Evolutionary conservation across 1,284 basidiomycete species (phyloP).

Genomic region (Tylopilus sp.): DNA sequence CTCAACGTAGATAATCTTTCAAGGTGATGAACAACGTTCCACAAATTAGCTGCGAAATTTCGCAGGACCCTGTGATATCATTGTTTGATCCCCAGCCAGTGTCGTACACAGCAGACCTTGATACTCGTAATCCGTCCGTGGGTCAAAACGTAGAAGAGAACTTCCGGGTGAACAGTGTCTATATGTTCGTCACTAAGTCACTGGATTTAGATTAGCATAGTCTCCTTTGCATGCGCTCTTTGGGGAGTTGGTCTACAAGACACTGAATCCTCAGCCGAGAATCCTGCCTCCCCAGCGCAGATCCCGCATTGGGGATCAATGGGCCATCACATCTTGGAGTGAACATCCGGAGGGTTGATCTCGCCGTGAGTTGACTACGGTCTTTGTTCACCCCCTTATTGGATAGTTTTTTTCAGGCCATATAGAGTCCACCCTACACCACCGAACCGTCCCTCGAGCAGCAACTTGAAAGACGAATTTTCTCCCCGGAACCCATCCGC

Average conservation of each 20-base stretch:
- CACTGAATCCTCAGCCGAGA: neutral
- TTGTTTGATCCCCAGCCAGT: neutral
- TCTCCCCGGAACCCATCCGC: neutral
- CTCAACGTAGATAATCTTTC: neutral
- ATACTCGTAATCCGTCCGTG: too few species aligned
- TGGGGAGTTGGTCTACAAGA: neutral
- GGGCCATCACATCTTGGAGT: neutral
- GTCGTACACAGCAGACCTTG: neutral
- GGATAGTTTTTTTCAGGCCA: neutral
- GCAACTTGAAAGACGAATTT: neutral
- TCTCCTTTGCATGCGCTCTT: too few species aligned
- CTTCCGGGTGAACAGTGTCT: neutral
- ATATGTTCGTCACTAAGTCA: neutral
- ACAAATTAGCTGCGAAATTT: neutral
- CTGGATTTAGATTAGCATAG: neutral
- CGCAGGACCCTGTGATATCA: neutral
- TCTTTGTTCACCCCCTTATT: neutral
- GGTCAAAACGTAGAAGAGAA: neutral
- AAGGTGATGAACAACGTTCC: neutral
- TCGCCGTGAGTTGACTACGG: neutral
- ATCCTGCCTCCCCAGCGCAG: neutral
- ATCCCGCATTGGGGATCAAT: neutral
- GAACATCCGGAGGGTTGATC: neutral
- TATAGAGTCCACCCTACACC: neutral
- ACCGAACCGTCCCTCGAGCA: neutral